Percentiles rank a stretch among this genome's conserved stretches.
These are phyloP conservation scores for Xylariaceae sp. DNA, from an alignment of 2,329 filamentous ascomycete species.

Conservation along the genomic window DNA sequence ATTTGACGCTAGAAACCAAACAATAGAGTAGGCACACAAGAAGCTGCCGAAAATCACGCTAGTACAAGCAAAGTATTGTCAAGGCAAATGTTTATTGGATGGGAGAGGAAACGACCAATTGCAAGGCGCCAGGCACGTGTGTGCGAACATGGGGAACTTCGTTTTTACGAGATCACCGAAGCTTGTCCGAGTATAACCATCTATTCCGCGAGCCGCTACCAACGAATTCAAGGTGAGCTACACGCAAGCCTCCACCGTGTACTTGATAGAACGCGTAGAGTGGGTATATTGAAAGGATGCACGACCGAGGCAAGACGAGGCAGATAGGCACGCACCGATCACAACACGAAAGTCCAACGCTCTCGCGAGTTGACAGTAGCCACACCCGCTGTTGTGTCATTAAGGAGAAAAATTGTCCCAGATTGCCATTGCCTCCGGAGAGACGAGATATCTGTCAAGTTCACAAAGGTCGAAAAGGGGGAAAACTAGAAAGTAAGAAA, in stretches of 20 bases:
- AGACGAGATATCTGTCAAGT: slow-evolving; percentile 18
- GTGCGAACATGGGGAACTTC: slow-evolving; percentile 14
- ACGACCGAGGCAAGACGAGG: slow-evolving; percentile 11
- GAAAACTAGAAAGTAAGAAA: not conserved
- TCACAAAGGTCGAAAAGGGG: slow-evolving; percentile 11
- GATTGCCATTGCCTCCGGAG: slow-evolving; percentile 19
- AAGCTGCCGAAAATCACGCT: slow-evolving; percentile 6
- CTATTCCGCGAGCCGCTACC: slow-evolving; percentile 17
- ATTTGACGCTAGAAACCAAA: not conserved
- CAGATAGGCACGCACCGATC: slow-evolving; percentile 5
- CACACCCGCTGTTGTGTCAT: slow-evolving; percentile 17
- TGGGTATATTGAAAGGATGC: slow-evolving; percentile 24
- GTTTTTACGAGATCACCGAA: slow-evolving; percentile 13
- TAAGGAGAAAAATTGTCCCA: slow-evolving; percentile 22
- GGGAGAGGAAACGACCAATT: slow-evolving; percentile 22
- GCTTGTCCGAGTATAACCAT: slow-evolving; percentile 20
- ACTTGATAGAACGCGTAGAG: slow-evolving; percentile 13
- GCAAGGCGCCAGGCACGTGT: slow-evolving; percentile 17
- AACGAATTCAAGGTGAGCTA: slow-evolving; percentile 13
- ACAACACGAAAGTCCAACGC: slow-evolving; percentile 10
- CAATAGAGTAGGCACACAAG: not conserved
- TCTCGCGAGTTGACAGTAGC: slow-evolving; percentile 1
- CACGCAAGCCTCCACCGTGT: slow-evolving; percentile 17
- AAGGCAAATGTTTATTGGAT: slow-evolving; percentile 26
- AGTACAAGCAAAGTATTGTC: slow-evolving; percentile 8